Conservation (phyloP, 2,329 filamentous ascomycete species). For the Lithohypha guttulata region DNA sequence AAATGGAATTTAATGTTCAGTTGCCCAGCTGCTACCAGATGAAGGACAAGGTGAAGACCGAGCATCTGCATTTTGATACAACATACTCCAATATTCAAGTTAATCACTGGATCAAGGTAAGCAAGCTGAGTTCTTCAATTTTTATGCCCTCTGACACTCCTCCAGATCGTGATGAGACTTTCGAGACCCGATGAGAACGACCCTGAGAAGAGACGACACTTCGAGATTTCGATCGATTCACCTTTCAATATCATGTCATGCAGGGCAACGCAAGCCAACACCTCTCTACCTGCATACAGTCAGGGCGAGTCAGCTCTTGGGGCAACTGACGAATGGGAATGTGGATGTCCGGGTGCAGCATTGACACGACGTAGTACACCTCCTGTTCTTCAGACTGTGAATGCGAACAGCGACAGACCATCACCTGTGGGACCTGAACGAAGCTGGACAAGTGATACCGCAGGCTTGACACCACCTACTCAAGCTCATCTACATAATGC, state of each 20-base stretch:
- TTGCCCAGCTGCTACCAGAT: constrained; percentile 80
- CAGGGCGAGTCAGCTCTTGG: constrained; percentile 41
- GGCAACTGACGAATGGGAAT: constrained; percentile 49
- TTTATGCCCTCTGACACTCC: constrained; percentile 5
- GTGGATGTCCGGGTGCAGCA: constrained; percentile 58
- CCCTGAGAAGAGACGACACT: constrained; percentile 70
- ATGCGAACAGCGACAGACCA: constrained; percentile 15
- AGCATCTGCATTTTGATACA: constrained; percentile 73
- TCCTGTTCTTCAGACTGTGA: constrained; percentile 17
- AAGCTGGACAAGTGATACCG: constrained; percentile 32
- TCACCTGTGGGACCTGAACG: constrained; percentile 21
- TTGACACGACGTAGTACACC: constrained; percentile 25
- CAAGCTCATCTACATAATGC: constrained; percentile 38
- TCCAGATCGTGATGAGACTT: constrained; percentile 78
- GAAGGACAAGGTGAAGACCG: constrained; percentile 55
- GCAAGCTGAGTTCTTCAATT: constrained; percentile 19
- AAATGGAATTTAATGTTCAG: constrained; percentile 90
- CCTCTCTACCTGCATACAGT: constrained; percentile 70
- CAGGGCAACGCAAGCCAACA: constrained; percentile 85
- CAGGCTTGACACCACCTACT: constrained; percentile 35
- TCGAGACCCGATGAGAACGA: constrained; percentile 73
- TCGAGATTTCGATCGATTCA: constrained; percentile 93
- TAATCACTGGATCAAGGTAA: constrained; percentile 90
- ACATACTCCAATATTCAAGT: constrained; percentile 91
- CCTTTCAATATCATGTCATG: constrained; percentile 90